A percentile compares a stretch with the other conserved stretches of the same genome.
Evolutionary conservation across 108 stramenopile species (phyloP).

Genomic region (Aurantiochytrium sp.): DNA sequence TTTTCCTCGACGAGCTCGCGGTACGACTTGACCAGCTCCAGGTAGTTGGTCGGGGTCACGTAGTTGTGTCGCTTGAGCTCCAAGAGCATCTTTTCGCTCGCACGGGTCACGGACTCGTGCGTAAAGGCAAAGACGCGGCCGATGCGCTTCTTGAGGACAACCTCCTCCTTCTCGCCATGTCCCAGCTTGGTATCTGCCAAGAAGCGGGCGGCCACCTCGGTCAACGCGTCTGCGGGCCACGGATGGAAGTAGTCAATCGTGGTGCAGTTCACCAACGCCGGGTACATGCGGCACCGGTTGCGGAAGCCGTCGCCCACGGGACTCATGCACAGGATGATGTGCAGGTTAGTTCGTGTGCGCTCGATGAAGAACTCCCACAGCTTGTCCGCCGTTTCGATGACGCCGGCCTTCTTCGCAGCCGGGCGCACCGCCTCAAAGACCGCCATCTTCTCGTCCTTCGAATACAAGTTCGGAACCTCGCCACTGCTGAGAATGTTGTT

Average conservation of each 20-base stretch:
- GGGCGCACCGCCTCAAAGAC: constrained; percentile 57
- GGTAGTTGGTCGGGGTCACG: constrained; percentile 66
- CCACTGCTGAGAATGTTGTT: constrained; percentile 64
- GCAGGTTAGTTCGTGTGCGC: constrained; percentile 55
- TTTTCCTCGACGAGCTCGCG: constrained; percentile 50
- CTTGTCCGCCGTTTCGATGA: constrained; percentile 54
- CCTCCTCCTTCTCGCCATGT: background rate
- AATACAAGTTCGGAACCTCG: constrained; percentile 60
- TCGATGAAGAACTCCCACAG: constrained; percentile 63
- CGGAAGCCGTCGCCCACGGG: constrained; percentile 61
- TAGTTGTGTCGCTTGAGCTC: constrained; percentile 68
- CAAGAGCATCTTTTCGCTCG: constrained; percentile 48
- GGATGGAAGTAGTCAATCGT: constrained; percentile 67
- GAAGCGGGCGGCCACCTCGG: constrained; percentile 59
- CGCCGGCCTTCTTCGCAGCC: constrained; percentile 42
- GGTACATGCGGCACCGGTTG: constrained; percentile 57
- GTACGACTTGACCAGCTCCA: constrained; percentile 67
- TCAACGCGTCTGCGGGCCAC: constrained; percentile 63
- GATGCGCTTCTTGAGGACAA: constrained; percentile 19
- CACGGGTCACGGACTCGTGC: constrained; percentile 47
- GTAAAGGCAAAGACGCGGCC: constrained; percentile 51
- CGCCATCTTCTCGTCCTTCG: constrained; percentile 54
- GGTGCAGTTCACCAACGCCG: constrained; percentile 58
- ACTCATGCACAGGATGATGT: constrained; percentile 62
- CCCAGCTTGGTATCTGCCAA: constrained; percentile 38